phyloP scores from a whole-genome alignment of 345 rosid species.

The Rhizophora mangle region DNA sequence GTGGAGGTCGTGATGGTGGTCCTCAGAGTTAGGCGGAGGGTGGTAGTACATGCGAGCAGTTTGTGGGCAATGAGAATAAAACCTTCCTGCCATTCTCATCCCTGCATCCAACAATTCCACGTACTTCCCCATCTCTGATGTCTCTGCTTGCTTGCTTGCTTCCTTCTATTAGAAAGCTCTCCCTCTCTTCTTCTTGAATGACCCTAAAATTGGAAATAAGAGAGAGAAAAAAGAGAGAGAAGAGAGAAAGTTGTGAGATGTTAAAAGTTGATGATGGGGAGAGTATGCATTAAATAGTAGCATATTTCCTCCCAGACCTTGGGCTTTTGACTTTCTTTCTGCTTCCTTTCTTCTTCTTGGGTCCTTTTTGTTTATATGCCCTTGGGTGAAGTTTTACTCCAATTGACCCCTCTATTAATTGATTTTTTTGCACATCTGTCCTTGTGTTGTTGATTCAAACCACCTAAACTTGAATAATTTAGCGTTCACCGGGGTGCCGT shows the following conservation, averaged over 20 bases:
- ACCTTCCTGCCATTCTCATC: conserved; percentile 47
- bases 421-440: neutral
- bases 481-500: no score
- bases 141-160: neutral
- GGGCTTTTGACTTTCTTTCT: conserved; percentile 1
- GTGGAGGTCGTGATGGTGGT: conserved; percentile 15
- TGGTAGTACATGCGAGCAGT: conserved; percentile 57
- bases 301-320: neutral
- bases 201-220: neutral
- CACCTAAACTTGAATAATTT: no score
- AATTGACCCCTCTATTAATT: neutral
- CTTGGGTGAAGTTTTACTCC: neutral
- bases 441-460: neutral
- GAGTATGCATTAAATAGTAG: conserved; percentile 7
- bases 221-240: neutral
- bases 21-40: conserved; percentile 41
- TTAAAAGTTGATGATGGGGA: neutral
- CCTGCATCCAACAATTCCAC: conserved; percentile 45
- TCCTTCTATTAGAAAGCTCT: neutral
- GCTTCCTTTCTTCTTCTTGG: neutral
- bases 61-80: conserved; percentile 64
- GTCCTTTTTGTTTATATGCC: neutral
- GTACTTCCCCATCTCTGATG: conserved; percentile 40
- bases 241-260: neutral
- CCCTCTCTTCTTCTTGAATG: neutral